Evolutionary conservation across 495 filamentous ascomycete species (phyloP).

Genomic region (Penicillium canariense): DNA sequence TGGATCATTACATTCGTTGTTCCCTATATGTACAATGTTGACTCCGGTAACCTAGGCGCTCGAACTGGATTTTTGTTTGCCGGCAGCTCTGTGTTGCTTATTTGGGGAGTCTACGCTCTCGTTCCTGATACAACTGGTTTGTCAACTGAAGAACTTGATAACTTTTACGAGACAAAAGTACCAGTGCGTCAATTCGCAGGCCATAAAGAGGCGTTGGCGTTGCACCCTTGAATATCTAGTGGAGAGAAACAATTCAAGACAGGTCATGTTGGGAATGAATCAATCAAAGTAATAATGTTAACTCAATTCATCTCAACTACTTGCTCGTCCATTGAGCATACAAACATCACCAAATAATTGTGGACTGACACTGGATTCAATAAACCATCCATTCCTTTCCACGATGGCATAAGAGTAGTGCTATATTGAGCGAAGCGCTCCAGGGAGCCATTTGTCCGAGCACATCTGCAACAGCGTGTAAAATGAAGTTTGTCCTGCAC

Average conservation of each 20-base stretch:
- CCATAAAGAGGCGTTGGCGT: constrained; percentile 2
- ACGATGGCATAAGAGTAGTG: constrained; percentile 9
- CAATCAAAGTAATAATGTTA: neutral
- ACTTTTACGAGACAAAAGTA: constrained; percentile 18
- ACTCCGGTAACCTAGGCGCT: constrained; percentile 17
- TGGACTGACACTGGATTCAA: neutral
- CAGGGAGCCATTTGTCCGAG: constrained; percentile 10
- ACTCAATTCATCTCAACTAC: neutral
- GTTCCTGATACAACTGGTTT: constrained; percentile 17
- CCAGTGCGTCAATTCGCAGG: constrained; percentile 7
- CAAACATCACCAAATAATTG: too few relatives aligned
- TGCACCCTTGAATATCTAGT: neutral
- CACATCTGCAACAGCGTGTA: constrained; percentile 7
- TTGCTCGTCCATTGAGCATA: neutral
- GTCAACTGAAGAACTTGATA: constrained; percentile 17
- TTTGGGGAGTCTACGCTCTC: constrained; percentile 8
- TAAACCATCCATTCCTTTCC: neutral
- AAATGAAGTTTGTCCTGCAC: neutral
- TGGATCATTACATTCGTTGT: constrained; percentile 18
- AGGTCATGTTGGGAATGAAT: neutral
- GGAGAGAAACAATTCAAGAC: neutral
- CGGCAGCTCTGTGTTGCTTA: constrained; percentile 11
- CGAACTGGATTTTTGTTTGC: constrained; percentile 18
- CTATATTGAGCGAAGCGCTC: constrained; percentile 12
- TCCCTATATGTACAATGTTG: constrained; percentile 21